Conservation (phyloP, 2,329 filamentous ascomycete genomes). For the Cercospora sojina region DNA sequence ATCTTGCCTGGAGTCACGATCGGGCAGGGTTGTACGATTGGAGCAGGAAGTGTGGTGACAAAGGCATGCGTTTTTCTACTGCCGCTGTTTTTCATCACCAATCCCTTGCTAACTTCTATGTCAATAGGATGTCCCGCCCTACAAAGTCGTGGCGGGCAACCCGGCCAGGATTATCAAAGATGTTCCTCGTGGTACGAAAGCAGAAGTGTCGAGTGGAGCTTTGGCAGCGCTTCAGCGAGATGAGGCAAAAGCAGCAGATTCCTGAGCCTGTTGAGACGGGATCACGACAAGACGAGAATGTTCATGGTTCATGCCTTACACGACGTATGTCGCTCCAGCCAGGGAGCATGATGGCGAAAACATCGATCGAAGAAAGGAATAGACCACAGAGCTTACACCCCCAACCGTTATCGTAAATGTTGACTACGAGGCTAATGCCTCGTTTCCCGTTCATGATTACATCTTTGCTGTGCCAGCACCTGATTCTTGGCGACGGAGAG, state of each 20-base stretch:
- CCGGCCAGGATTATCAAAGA: constrained; percentile 59
- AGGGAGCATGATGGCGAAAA: neutral
- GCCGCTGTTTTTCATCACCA: too few relatives aligned
- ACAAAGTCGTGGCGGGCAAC: constrained; percentile 64
- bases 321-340: neutral
- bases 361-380: neutral
- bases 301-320: neutral
- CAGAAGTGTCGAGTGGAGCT: constrained; percentile 34
- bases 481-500: neutral
- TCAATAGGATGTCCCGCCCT: constrained; percentile 58
- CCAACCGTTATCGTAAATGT: neutral
- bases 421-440: neutral
- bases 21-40: constrained; percentile 70
- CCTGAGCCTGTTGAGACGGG: neutral
- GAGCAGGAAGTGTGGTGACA: constrained; percentile 80
- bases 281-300: neutral
- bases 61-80: too few relatives aligned
- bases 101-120: constrained; percentile 10
- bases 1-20: constrained; percentile 77
- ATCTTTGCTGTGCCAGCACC: neutral
- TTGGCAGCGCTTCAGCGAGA: constrained; percentile 12
- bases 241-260: neutral
- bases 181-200: constrained; percentile 33
- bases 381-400: neutral
- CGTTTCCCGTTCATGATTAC: neutral